These are phyloP conservation scores for Primulina eburnea DNA, from an alignment of 257 asterid genomes.

Conservation along the genomic window DNA sequence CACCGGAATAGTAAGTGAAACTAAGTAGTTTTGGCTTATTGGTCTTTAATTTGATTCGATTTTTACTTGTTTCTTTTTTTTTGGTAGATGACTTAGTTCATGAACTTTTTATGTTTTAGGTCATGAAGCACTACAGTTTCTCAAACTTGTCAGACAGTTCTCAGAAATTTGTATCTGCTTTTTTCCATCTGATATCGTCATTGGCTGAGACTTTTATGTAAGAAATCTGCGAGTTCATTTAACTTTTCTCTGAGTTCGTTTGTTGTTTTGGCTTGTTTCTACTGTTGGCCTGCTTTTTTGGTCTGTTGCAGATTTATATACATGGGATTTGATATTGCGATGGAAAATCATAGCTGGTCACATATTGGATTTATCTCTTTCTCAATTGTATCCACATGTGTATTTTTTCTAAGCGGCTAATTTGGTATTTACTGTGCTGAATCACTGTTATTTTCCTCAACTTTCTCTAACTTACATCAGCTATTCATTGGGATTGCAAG, in stretches of 20 bases:
- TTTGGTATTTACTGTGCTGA: slow-evolving; percentile 21
- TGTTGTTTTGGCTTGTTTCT: slow-evolving; percentile 1
- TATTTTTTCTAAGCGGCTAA: slow-evolving; percentile 2
- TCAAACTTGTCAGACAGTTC: slow-evolving; percentile 92
- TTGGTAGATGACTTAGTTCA: neutral
- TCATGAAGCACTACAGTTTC: slow-evolving; percentile 90
- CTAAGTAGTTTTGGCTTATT: slow-evolving; percentile 19
- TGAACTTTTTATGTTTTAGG: slow-evolving; percentile 46
- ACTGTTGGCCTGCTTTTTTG: slow-evolving; percentile 27
- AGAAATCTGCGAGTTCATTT: slow-evolving; percentile 33
- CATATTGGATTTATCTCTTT: slow-evolving; percentile 95
- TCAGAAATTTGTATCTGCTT: slow-evolving; percentile 92
- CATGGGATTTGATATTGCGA: slow-evolving; percentile 98
- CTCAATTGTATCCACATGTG: slow-evolving; percentile 86
- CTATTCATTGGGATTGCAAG: slow-evolving; percentile 90
- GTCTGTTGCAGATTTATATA: slow-evolving; percentile 76
- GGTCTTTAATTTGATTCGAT: slow-evolving; percentile 19
- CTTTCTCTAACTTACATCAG: slow-evolving; percentile 47
- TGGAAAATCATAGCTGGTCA: slow-evolving; percentile 98
- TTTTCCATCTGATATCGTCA: slow-evolving; percentile 92
- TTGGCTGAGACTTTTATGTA: slow-evolving; percentile 97
- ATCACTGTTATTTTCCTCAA: slow-evolving; percentile 41
- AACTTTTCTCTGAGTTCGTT: slow-evolving; percentile 17
- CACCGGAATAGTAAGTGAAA: slow-evolving; percentile 91
- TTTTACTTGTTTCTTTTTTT: slow-evolving; percentile 19